Evolutionary conservation across 768 basidiomycete genomes (phyloP).

Genomic region (Xerocomellus amylosporus): DNA sequence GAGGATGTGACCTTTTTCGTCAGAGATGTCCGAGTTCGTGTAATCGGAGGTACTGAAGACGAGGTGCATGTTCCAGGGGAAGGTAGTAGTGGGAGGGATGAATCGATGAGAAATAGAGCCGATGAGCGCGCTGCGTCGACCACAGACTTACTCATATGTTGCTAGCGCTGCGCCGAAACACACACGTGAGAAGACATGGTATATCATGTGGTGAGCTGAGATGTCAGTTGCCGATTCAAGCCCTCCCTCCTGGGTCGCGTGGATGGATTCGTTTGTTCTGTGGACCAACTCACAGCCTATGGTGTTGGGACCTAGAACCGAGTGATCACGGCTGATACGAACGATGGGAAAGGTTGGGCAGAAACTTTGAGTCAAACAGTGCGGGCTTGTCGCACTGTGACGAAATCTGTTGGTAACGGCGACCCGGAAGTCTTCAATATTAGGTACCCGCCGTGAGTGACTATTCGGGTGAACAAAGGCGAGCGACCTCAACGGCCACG

Average conservation of each 20-base stretch:
- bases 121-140: background rate
- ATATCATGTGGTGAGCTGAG: slow-evolving; percentile 14
- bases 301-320: background rate
- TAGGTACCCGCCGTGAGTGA: too few relatives aligned
- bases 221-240: slow-evolving; percentile 4
- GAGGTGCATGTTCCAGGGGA: slow-evolving; percentile 17
- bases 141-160: background rate
- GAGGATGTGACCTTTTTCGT: slow-evolving; percentile 18
- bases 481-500: too few relatives aligned
- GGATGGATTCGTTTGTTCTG: background rate
- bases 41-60: slow-evolving; percentile 20
- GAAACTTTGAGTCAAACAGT: background rate
- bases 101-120: background rate
- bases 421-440: background rate
- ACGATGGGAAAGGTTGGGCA: background rate
- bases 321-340: background rate
- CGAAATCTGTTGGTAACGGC: background rate
- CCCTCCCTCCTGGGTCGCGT: background rate
- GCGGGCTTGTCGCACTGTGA: background rate
- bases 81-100: background rate
- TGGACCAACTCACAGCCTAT: background rate
- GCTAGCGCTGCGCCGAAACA: background rate
- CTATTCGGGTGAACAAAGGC: too few relatives aligned
- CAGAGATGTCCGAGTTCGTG: slow-evolving; percentile 19
- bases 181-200: slow-evolving; percentile 5